Evolutionary conservation across 1,139 yeast genomes (phyloP).

Genomic region (Magnusiomyces ingens): DNA sequence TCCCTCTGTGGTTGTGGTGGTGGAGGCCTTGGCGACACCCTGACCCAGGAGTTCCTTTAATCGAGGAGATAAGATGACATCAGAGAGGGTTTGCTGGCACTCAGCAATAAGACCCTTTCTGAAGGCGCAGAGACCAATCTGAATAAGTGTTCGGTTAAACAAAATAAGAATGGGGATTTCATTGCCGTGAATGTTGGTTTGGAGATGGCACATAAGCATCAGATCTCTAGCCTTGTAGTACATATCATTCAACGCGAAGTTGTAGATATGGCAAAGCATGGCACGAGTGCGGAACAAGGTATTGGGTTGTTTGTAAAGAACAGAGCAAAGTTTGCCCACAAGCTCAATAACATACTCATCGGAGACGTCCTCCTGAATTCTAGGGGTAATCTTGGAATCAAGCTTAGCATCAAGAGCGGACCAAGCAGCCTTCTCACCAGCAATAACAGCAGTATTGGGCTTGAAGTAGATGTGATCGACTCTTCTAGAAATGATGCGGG

Average conservation of each 20-base stretch:
- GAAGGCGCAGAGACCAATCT: slow-evolving; percentile 94
- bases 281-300: slow-evolving; percentile 75
- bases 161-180: slow-evolving; percentile 84
- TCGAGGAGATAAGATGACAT: slow-evolving; percentile 79
- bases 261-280: slow-evolving; percentile 78
- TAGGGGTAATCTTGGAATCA: slow-evolving; percentile 34
- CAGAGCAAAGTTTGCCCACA: slow-evolving; percentile 58
- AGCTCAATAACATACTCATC: slow-evolving; percentile 44
- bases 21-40: slow-evolving; percentile 59
- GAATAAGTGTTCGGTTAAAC: slow-evolving; percentile 92
- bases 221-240: slow-evolving; percentile 82
- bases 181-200: slow-evolving; percentile 71
- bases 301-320: slow-evolving; percentile 60
- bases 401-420: slow-evolving; percentile 36
- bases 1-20: slow-evolving; percentile 45
- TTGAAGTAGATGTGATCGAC: slow-evolving; percentile 92
- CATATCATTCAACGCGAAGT: slow-evolving; percentile 80
- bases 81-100: slow-evolving; percentile 81
- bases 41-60: slow-evolving; percentile 93
- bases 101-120: slow-evolving; percentile 82
- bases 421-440: slow-evolving; percentile 73
- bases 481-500: slow-evolving; percentile 77
- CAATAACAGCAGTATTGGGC: slow-evolving; percentile 65
- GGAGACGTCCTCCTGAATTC: slow-evolving; percentile 19
- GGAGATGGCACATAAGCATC: slow-evolving; percentile 78